Percentiles rank a stretch among this genome's conserved stretches.
These are phyloP conservation scores for Fraxinus floribunda DNA, from an alignment of 305 asterid genomes.

Conservation along the genomic window DNA sequence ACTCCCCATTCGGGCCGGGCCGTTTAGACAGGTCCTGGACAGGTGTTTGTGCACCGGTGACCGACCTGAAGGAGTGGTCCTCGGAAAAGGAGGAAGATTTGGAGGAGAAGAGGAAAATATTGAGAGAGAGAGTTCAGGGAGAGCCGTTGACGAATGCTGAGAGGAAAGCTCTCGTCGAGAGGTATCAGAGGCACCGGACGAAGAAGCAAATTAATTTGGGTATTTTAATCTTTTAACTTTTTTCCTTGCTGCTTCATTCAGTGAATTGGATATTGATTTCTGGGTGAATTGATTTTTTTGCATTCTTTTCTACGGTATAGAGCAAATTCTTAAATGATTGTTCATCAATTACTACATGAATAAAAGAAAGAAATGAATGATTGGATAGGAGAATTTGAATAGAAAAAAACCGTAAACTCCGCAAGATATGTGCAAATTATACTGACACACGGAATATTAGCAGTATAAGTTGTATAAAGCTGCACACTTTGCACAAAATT, in stretches of 20 bases:
- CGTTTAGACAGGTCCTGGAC: constrained; percentile 82
- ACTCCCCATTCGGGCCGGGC: constrained; percentile 94
- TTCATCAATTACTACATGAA: not conserved
- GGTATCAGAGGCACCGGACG: constrained; percentile 63
- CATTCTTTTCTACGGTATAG: not conserved
- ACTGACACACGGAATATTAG: not conserved
- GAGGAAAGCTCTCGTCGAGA: constrained; percentile 67
- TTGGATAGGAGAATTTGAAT: not conserved
- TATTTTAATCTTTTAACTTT: constrained; percentile 23
- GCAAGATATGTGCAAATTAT: not conserved
- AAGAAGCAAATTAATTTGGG: constrained; percentile 89
- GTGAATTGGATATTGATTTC: constrained; percentile 1
- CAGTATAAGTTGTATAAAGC: not conserved
- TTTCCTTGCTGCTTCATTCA: constrained; percentile 4
- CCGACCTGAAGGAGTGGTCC: constrained; percentile 69
- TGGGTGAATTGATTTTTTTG: not conserved
- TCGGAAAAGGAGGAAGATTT: constrained; percentile 47
- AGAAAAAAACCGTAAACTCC: not conserved
- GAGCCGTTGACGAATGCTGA: constrained; percentile 70
- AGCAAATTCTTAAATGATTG: not conserved
- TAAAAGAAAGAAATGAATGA: not conserved
- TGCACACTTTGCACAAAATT: not conserved
- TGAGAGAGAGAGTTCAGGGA: constrained; percentile 64
- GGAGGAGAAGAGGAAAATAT: constrained; percentile 67
- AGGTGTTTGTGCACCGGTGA: constrained; percentile 93